Evolutionary conservation across 176 grass and related monocot genomes (phyloP).

Genomic region (Oryza brachyantha): DNA sequence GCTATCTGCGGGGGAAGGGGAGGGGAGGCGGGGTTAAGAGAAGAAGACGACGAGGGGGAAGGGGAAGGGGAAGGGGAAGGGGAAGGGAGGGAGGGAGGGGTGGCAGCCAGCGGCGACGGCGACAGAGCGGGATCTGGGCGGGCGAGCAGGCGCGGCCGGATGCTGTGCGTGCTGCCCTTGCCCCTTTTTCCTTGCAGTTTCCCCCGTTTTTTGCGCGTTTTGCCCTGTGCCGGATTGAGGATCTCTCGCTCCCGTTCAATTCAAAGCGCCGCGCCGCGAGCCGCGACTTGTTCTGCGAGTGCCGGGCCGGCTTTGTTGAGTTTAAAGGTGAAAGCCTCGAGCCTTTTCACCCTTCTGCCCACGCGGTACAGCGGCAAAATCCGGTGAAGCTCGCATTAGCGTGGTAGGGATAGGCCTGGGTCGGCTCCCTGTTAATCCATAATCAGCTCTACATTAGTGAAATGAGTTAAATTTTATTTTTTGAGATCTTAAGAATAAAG

Average conservation of each 20-base stretch:
- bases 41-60: background rate
- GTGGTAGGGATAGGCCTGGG: too few relatives aligned
- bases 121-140: background rate
- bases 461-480: too few relatives aligned
- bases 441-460: too few relatives aligned
- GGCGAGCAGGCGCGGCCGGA: background rate
- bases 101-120: background rate
- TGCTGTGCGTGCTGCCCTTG: background rate
- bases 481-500: too few relatives aligned
- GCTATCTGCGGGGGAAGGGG: background rate
- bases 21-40: background rate
- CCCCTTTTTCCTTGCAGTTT: slow-evolving; percentile 24
- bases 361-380: too few relatives aligned
- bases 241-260: background rate
- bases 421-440: too few relatives aligned
- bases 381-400: too few relatives aligned
- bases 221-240: background rate
- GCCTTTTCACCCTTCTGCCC: too few relatives aligned
- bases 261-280: slow-evolving; percentile 18
- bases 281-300: too few relatives aligned
- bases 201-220: slow-evolving; percentile 2
- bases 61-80: background rate
- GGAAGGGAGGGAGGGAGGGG: background rate
- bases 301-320: too few relatives aligned
- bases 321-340: too few relatives aligned